These are phyloP conservation scores for Termitomyces sp. DNA, from an alignment of 768 basidiomycete species.

Conservation along the genomic window DNA sequence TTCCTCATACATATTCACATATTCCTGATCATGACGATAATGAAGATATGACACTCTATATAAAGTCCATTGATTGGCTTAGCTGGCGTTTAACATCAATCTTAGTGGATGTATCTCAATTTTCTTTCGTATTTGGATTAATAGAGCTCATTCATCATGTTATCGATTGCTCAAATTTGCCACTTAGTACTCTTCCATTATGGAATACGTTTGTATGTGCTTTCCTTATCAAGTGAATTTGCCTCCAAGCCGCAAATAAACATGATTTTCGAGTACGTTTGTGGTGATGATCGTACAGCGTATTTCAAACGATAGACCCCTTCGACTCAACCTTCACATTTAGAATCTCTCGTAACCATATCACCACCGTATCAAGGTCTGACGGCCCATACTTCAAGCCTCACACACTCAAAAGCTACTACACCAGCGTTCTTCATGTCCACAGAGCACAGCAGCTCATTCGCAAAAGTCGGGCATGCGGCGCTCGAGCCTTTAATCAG, in stretches of 20 bases:
- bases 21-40: not conserved
- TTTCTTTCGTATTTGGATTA: not conserved
- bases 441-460: conserved; percentile 70
- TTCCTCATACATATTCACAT: not conserved
- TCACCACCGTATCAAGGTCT: too few species aligned
- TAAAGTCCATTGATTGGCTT: not conserved
- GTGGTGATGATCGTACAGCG: too few species aligned
- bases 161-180: not conserved
- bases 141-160: not conserved
- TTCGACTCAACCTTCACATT: too few species aligned
- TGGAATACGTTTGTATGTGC: too few species aligned
- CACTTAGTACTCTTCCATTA: not conserved
- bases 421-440: conserved; percentile 39
- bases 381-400: too few species aligned
- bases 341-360: too few species aligned
- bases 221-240: too few species aligned
- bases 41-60: not conserved
- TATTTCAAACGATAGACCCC: too few species aligned
- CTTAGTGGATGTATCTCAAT: not conserved
- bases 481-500: conserved; percentile 83
- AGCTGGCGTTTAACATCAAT: not conserved
- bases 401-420: conserved; percentile 81
- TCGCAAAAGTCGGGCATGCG: conserved; percentile 79
- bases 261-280: too few species aligned
- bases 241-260: too few species aligned